Percentiles rank a stretch among this genome's conserved stretches.
Evolutionary conservation across 345 rosid genomes (phyloP).

Genomic region (Melaleuca alternifolia): DNA sequence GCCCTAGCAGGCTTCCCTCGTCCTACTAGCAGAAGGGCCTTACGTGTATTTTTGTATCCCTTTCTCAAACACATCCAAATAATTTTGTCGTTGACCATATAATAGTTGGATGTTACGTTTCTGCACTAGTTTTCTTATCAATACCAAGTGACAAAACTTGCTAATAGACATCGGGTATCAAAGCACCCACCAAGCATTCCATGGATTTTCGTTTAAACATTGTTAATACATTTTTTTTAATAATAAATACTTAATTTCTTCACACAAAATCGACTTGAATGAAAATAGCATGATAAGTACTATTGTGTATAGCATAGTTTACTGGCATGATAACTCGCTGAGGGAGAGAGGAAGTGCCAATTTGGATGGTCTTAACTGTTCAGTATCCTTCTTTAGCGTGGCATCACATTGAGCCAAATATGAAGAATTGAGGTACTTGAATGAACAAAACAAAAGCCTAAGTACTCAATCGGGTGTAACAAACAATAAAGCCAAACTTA

Average conservation of each 20-base stretch:
- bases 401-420: not conserved
- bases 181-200: not conserved
- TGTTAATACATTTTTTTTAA: not conserved
- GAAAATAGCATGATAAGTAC: not conserved
- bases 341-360: not conserved
- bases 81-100: not conserved
- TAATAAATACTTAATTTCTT: not conserved
- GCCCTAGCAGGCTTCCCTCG: not conserved
- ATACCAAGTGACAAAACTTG: not conserved
- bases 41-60: not conserved
- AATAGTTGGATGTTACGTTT: not conserved
- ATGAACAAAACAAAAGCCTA: not conserved
- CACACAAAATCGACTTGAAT: not conserved
- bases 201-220: not conserved
- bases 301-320: not conserved
- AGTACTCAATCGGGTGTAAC: fast-evolving
- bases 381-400: not conserved
- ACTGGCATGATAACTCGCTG: not conserved
- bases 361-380: not conserved
- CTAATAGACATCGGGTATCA: not conserved
- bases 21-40: not conserved
- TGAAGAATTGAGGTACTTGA: not conserved
- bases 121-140: not conserved
- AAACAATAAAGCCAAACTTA: not conserved
- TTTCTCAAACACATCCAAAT: not conserved